Base-by-base conservation (phyloP, 768 basidiomycete genomes). In the Lactifluus piperatus region DNA sequence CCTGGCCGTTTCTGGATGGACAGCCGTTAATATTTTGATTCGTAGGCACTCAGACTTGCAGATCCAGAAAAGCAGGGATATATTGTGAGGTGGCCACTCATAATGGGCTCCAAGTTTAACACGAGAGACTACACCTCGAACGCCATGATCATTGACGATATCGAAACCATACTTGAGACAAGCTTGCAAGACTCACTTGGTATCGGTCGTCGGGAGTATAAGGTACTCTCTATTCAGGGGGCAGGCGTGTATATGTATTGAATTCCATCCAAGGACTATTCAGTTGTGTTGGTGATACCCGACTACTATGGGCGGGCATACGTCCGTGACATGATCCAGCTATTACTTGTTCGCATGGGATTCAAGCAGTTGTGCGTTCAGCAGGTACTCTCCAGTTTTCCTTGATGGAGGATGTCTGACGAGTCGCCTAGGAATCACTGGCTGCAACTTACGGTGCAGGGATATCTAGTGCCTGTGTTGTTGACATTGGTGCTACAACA, bases 361-460 rank as follows among this genome's bases (percentile, higher is more conserved):
- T 99, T 99, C 78, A 91, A 90, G 69, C 91, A 97, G 71, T 72
- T 97, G 32, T 93, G 89, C 65, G 83, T 88, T 4, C 92, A 95
- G 70, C 97, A 97, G 79, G 94, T 87, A 51, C 11, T 50, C n/a
- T 48, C 26, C 32, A 11, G 22, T 45, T 45, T 50, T 41, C 32
- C 13, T 57, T 48, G 24, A 29, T 53, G 24, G 44, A 34, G 37
- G 36, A 52, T 44, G 11, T 57, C 29, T 62, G 32, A 55, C 51
- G 44, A 16, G 29, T 29, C 44, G 44, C 4, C 58, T 62, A 97
- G 91, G 94, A 97, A 77, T 88, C 92, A 4, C 76, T 95, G 41
- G 89, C 91, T 34, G 93, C 94, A 4, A 92, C 92, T 0, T 97
- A 94, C 69, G 94, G 94, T 22, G 94, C 95, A 7, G 95, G 95